Conservation (phyloP, 2,329 filamentous ascomycete genomes). For the Raffaelea ambrosiae region DNA sequence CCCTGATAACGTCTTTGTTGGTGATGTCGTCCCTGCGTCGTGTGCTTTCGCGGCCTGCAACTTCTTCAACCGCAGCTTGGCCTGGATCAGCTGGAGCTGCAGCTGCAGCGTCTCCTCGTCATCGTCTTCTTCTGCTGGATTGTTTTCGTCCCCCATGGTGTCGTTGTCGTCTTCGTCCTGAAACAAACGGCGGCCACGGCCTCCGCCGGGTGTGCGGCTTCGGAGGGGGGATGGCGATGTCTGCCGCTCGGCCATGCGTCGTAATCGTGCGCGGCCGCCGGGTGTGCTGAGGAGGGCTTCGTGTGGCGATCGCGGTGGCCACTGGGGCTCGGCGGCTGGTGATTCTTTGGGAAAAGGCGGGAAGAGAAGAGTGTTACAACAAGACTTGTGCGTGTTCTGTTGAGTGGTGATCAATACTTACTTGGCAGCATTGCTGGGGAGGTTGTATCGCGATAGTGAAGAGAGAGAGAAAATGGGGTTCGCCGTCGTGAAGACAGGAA, state of each 20-base stretch:
- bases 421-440: conserved; percentile 12
- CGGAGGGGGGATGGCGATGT: conserved; percentile 61
- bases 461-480: too few species aligned
- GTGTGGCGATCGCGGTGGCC: conserved; percentile 59
- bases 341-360: conserved; percentile 8
- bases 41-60: conserved; percentile 58
- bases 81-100: conserved; percentile 81
- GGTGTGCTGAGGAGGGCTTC: conserved; percentile 62
- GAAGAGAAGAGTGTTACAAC: neutral
- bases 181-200: conserved; percentile 4
- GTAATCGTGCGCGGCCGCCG: conserved; percentile 66
- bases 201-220: neutral
- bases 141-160: conserved; percentile 25
- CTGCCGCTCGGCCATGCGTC: conserved; percentile 53
- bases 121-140: conserved; percentile 55
- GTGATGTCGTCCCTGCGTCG: conserved; percentile 12
- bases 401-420: too few species aligned
- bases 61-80: conserved; percentile 78
- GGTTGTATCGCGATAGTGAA: neutral
- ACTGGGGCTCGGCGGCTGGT: conserved; percentile 35
- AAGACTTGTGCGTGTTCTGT: too few species aligned
- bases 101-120: conserved; percentile 87
- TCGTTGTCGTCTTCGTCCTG: conserved; percentile 21
- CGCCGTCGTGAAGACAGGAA: neutral
- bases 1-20: neutral